phyloP scores from a whole-genome alignment of 176 grass and related monocot genomes.

The Poa pratensis region DNA sequence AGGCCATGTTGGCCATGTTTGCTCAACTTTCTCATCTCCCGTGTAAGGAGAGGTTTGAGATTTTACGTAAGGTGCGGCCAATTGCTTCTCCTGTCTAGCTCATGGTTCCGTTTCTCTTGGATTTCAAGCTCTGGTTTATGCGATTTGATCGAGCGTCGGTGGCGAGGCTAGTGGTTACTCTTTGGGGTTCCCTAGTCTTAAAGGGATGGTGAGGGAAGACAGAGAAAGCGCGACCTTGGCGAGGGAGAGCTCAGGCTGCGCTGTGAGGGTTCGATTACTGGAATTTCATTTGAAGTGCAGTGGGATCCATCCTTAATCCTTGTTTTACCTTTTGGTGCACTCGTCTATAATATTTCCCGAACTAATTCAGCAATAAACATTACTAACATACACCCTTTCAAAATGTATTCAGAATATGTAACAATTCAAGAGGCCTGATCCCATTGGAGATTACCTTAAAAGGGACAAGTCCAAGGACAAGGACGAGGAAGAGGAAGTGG shows the following conservation, averaged over 20 bases:
- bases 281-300: not conserved
- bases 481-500: not conserved
- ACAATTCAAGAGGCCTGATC: conserved; percentile 10
- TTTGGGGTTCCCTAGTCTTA: too few species aligned
- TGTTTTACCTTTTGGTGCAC: not conserved
- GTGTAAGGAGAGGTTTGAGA: not conserved
- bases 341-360: not conserved
- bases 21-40: not conserved
- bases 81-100: not conserved
- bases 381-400: not conserved
- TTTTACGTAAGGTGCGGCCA: not conserved
- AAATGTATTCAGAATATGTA: not conserved
- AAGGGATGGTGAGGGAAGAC: too few species aligned
- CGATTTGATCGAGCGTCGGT: not conserved
- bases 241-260: not conserved
- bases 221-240: not conserved
- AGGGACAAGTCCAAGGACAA: not conserved
- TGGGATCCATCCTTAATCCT: not conserved
- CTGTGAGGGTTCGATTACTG: too few species aligned
- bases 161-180: too few species aligned
- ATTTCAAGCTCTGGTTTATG: not conserved
- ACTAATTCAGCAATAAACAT: not conserved
- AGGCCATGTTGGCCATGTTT: not conserved
- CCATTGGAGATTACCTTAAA: not conserved
- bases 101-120: not conserved